These are phyloP conservation scores for Eimeria praecox DNA, from an alignment of 169 alveolate genomes.

Conservation along the genomic window DNA sequence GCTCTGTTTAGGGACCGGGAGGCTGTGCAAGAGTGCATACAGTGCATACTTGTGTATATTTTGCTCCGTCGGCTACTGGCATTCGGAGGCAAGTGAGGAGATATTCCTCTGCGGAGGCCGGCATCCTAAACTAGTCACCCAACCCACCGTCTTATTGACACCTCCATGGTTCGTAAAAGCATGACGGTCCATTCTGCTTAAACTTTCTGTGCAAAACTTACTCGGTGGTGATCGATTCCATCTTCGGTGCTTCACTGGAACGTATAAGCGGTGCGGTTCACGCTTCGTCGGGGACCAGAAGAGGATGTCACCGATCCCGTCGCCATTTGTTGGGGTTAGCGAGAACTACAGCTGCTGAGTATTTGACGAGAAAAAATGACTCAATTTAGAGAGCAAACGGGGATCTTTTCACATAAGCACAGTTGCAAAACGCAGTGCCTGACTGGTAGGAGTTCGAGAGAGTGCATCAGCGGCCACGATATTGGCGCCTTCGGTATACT, in stretches of 20 bases:
- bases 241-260: not conserved
- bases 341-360: not conserved
- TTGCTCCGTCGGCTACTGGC: not conserved
- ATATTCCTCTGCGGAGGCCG: not conserved
- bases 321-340: not conserved
- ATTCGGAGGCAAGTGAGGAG: not conserved
- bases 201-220: not conserved
- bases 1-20: not conserved
- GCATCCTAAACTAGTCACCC: not conserved
- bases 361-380: not conserved
- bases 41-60: not conserved
- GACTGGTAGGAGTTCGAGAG: not conserved
- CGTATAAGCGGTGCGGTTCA: not conserved
- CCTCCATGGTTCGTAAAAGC: not conserved
- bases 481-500: not conserved
- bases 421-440: no score
- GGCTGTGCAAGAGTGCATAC: not conserved
- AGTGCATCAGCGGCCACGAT: not conserved
- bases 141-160: not conserved
- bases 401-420: not conserved
- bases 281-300: not conserved
- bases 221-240: no score
- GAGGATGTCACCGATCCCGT: not conserved
- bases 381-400: not conserved
- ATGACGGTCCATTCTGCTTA: no score